Conservation (phyloP, 352 stramenopile species). For the Nothophytophthora sp. region DNA sequence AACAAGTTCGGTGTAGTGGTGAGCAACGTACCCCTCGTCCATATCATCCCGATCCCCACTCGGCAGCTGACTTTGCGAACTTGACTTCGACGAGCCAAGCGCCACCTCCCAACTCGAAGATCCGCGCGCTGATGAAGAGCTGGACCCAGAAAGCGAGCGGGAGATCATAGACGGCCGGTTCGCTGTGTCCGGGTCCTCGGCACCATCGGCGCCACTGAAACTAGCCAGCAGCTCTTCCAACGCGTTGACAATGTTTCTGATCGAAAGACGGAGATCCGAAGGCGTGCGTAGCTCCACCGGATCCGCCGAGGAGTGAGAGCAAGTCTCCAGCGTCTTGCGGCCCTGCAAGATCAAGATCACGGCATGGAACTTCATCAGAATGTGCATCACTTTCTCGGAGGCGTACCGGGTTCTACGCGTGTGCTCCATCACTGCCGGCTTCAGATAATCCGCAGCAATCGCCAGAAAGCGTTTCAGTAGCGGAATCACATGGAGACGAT, state of each 20-base stretch:
- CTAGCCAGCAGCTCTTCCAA: conserved; percentile 32
- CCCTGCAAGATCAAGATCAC: conserved; percentile 78
- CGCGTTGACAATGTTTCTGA: conserved; percentile 54
- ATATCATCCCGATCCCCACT: conserved; percentile 37
- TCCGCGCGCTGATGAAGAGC: conserved; percentile 3
- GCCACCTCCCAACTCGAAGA: conserved; percentile 24
- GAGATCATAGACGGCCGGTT: neutral
- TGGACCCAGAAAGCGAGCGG: conserved; percentile 18
- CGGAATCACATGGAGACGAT: conserved; percentile 17
- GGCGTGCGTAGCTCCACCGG: conserved; percentile 57
- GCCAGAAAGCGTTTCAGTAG: conserved; percentile 51
- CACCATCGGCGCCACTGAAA: conserved; percentile 11
- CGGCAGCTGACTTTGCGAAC: conserved; percentile 9
- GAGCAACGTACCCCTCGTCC: conserved; percentile 39
- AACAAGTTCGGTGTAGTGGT: neutral
- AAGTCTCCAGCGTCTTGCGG: conserved; percentile 22
- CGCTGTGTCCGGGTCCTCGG: neutral
- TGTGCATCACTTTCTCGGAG: conserved; percentile 31
- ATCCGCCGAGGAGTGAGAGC: conserved; percentile 60
- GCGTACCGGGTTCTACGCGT: conserved; percentile 34
- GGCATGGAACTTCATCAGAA: conserved; percentile 50
- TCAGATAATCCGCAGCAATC: conserved; percentile 53
- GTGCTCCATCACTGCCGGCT: conserved; percentile 38
- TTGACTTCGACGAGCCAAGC: conserved; percentile 1
- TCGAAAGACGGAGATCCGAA: conserved; percentile 54